These are phyloP conservation scores for Penicillium sp. DNA, from an alignment of 2,329 filamentous ascomycete species.

Conservation along the genomic window DNA sequence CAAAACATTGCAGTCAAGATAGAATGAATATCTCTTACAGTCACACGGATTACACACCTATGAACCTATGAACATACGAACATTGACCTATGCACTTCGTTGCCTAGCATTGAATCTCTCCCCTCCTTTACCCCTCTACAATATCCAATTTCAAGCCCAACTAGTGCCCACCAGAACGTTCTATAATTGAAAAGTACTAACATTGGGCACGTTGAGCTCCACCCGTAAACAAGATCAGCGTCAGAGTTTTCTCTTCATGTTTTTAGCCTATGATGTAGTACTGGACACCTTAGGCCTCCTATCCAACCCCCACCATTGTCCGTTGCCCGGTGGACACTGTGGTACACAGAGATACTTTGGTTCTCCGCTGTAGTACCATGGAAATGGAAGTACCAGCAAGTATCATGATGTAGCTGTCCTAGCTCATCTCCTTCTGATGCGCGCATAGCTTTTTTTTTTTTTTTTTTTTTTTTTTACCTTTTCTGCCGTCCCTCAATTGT, in stretches of 20 bases:
- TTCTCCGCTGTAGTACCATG: not conserved
- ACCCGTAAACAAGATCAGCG: constrained; percentile 3
- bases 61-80: not conserved
- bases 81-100: not conserved
- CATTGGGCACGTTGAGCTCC: not conserved
- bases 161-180: not conserved
- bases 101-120: not conserved
- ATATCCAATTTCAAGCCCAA: not conserved
- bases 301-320: not conserved
- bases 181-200: not conserved
- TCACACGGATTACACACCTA: not conserved
- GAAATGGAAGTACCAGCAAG: constrained; percentile 5
- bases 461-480: not conserved
- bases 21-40: not conserved
- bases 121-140: not conserved
- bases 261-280: not conserved
- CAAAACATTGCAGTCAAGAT: not conserved
- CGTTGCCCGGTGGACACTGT: constrained; percentile 2
- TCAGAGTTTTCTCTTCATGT: constrained; percentile 8
- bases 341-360: constrained; percentile 7
- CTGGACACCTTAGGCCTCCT: not conserved
- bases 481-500: constrained; percentile 1
- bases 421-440: constrained; percentile 14
- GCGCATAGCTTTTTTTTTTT: constrained; percentile 19
- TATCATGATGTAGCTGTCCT: constrained; percentile 8